Conservation (phyloP, 2,329 filamentous ascomycete genomes). For the Neurospora sp. region DNA sequence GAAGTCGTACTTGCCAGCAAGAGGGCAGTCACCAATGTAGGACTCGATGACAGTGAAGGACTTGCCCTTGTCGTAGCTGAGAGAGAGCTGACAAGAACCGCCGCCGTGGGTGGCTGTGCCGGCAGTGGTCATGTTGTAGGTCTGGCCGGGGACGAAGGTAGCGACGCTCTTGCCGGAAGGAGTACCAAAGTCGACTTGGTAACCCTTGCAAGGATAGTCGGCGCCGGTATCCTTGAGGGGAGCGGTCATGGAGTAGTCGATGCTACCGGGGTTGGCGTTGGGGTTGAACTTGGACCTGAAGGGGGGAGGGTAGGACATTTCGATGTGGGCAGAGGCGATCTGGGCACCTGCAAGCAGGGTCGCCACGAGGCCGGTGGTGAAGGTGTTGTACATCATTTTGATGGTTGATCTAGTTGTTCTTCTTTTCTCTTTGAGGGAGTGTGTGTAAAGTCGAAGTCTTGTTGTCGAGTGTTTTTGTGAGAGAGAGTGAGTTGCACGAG, state of each 20-base stretch:
- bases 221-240: slow-evolving; percentile 51
- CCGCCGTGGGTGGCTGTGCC: slow-evolving; percentile 57
- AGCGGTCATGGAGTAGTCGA: slow-evolving; percentile 63
- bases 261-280: slow-evolving; percentile 30
- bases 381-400: slow-evolving; percentile 32
- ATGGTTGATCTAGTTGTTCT: slow-evolving; percentile 10
- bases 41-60: slow-evolving; percentile 60
- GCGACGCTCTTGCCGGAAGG: slow-evolving; percentile 42
- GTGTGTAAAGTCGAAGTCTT: not conserved
- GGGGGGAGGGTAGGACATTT: slow-evolving; percentile 42
- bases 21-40: slow-evolving; percentile 45
- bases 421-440: slow-evolving; percentile 9
- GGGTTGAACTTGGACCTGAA: slow-evolving; percentile 44
- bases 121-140: slow-evolving; percentile 52
- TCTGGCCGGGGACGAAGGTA: slow-evolving; percentile 50
- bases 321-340: slow-evolving; percentile 43
- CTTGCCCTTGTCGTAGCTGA: slow-evolving; percentile 62
- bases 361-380: slow-evolving; percentile 32
- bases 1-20: slow-evolving; percentile 49
- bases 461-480: not conserved
- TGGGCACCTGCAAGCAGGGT: slow-evolving; percentile 24
- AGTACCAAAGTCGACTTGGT: slow-evolving; percentile 38
- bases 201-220: slow-evolving; percentile 70
- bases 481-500: not conserved
- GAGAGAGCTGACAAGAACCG: slow-evolving; percentile 65